Percentiles rank a stretch among this genome's conserved stretches.
Conservation (phyloP, 169 alveolate species). For the Eimeria falciformis region DNA sequence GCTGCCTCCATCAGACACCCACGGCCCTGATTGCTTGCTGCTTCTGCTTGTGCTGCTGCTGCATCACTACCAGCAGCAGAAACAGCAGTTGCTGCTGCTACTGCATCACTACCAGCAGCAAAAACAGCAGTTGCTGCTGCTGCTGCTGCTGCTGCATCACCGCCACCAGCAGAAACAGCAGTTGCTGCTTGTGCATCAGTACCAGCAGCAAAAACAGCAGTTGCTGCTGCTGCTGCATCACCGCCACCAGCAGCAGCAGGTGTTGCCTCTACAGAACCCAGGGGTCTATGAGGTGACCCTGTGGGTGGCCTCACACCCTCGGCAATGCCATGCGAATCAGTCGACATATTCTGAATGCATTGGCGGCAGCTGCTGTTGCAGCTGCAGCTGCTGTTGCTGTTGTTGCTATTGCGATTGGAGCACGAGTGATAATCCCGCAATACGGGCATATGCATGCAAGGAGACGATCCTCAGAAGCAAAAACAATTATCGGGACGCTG, state of each 20-base stretch:
- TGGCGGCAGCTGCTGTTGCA: conserved; percentile 3
- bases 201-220: not conserved
- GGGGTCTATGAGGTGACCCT: not conserved
- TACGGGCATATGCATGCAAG: not conserved
- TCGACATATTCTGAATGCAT: not conserved
- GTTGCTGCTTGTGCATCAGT: not conserved
- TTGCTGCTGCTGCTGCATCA: conserved; percentile 26
- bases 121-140: not conserved
- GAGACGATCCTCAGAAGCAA: not conserved
- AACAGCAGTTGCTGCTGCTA: not conserved
- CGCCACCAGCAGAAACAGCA: not conserved
- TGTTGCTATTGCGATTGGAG: not conserved
- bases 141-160: not conserved
- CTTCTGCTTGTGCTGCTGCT: conserved; percentile 17
- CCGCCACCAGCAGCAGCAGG: not conserved
- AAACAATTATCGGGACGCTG: not conserved
- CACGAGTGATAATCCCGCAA: no score
- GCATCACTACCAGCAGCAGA: not conserved
- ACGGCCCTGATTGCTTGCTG: not conserved
- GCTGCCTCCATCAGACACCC: not conserved
- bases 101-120: not conserved
- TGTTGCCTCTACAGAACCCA: not conserved
- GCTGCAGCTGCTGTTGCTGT: not conserved
- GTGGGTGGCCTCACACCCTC: not conserved
- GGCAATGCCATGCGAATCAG: not conserved